phyloP scores from a whole-genome alignment of 352 stramenopile species.

The Pythium phragmiticola region DNA sequence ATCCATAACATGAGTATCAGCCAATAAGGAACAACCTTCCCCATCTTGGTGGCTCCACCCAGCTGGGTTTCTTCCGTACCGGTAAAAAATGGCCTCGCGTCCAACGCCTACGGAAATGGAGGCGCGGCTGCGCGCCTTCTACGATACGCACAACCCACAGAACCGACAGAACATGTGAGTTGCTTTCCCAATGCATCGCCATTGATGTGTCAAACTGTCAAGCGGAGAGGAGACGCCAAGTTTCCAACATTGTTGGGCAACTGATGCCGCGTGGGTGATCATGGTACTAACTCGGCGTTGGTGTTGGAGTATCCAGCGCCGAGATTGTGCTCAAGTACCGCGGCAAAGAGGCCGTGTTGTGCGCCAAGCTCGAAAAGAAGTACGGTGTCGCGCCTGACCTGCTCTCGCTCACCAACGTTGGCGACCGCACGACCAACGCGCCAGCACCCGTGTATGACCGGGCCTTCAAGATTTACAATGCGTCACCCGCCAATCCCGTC shows the following conservation, averaged over 20 bases:
- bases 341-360: slow-evolving; percentile 58
- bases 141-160: slow-evolving; percentile 67
- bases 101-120: slow-evolving; percentile 33
- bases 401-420: not conserved
- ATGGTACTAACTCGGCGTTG: not conserved
- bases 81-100: not conserved
- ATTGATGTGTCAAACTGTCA: not conserved
- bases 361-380: slow-evolving; percentile 75
- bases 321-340: slow-evolving; percentile 76
- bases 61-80: too few species aligned
- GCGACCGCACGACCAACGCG: not conserved
- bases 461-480: slow-evolving; percentile 32
- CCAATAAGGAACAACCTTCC: not conserved
- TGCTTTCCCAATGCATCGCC: not conserved
- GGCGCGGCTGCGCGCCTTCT: slow-evolving; percentile 64
- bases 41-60: not conserved
- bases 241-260: not conserved
- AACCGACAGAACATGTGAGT: slow-evolving; percentile 78
- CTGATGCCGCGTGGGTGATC: too few species aligned
- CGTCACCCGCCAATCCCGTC: slow-evolving; percentile 4
- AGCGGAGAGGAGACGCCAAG: not conserved
- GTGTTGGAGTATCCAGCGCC: slow-evolving; percentile 30
- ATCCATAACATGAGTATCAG: not conserved
- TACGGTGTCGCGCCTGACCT: slow-evolving; percentile 62
- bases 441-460: slow-evolving; percentile 32